These are phyloP conservation scores for Mucor racemosus DNA, from an alignment of 371 early-diverging fungal species.

Conservation along the genomic window DNA sequence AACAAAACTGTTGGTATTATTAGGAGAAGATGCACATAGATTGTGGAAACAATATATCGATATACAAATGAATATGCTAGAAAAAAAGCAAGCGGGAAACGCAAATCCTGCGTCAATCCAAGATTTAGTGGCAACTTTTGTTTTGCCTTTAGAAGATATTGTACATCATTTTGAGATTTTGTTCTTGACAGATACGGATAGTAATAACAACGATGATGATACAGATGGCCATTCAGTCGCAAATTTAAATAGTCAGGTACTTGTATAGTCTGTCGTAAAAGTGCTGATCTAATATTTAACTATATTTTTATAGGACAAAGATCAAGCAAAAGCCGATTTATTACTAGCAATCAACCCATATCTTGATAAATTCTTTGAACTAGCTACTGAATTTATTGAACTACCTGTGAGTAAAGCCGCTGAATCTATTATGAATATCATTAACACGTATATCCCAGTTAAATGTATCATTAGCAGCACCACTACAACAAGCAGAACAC, in stretches of 20 bases:
- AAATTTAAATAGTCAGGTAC: conserved; percentile 1
- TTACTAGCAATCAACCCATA: conserved; percentile 25
- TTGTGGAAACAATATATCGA: conserved; percentile 55
- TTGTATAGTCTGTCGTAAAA: neutral
- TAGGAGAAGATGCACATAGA: conserved; percentile 54
- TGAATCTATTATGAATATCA: no score
- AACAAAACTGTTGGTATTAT: conserved; percentile 61
- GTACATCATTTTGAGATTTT: conserved; percentile 30
- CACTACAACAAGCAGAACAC: conserved; percentile 22
- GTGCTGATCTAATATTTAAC: neutral
- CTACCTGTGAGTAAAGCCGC: conserved; percentile 24
- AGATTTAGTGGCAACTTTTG: conserved; percentile 19
- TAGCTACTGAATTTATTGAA: conserved; percentile 16
- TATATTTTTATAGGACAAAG: conserved; percentile 17
- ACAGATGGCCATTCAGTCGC: neutral
- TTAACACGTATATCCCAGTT: neutral
- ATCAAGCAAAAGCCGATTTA: conserved; percentile 31
- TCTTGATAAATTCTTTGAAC: conserved; percentile 27
- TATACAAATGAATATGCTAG: conserved; percentile 29
- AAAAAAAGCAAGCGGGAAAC: conserved; percentile 21
- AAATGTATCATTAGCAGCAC: conserved; percentile 12
- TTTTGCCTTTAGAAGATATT: conserved; percentile 37
- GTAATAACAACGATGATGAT: neutral
- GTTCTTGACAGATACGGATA: conserved; percentile 19
- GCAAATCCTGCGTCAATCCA: neutral